Conservation (phyloP, 129 eudicot species). For the Kitagawia praeruptora region DNA sequence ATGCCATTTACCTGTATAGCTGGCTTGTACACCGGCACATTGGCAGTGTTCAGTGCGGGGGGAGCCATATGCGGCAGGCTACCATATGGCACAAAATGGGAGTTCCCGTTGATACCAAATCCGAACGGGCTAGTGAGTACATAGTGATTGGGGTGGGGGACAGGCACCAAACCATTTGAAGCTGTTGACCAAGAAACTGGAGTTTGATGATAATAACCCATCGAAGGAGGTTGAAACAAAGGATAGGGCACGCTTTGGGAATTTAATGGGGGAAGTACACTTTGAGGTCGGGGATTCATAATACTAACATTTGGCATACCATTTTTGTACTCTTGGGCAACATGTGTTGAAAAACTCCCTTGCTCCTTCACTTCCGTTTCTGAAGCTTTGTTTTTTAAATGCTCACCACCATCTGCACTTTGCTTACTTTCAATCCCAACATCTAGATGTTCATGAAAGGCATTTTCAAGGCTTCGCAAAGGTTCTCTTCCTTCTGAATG, state of each 20-base stretch:
- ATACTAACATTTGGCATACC: slow-evolving; percentile 25
- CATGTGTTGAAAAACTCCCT: slow-evolving; percentile 18
- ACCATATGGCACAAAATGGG: slow-evolving; percentile 63
- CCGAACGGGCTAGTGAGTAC: slow-evolving; percentile 53
- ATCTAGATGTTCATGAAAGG: slow-evolving; percentile 18
- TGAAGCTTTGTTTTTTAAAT: not conserved
- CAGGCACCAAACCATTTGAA: slow-evolving; percentile 52
- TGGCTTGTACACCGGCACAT: slow-evolving; percentile 53
- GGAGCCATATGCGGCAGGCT: slow-evolving; percentile 54
- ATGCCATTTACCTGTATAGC: slow-evolving; percentile 33
- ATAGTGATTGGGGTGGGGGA: slow-evolving; percentile 66
- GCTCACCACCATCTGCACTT: slow-evolving; percentile 14
- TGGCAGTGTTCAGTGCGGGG: slow-evolving; percentile 40
- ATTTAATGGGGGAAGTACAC: slow-evolving; percentile 42
- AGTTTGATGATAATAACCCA: slow-evolving; percentile 54
- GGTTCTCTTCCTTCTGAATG: slow-evolving; percentile 54
- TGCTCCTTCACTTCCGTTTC: slow-evolving; percentile 1
- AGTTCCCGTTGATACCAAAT: slow-evolving; percentile 47
- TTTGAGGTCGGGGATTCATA: slow-evolving; percentile 34
- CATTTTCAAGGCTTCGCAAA: slow-evolving; percentile 25
- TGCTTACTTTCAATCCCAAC: slow-evolving; percentile 17
- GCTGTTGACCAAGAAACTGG: slow-evolving; percentile 61
- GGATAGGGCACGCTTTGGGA: slow-evolving; percentile 58
- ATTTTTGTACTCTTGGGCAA: slow-evolving; percentile 18
- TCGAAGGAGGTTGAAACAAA: slow-evolving; percentile 48